Percentiles rank a stretch among this genome's conserved stretches.
These are phyloP conservation scores for Solioccasus polychromus DNA, from an alignment of 768 basidiomycete species.

Conservation along the genomic window DNA sequence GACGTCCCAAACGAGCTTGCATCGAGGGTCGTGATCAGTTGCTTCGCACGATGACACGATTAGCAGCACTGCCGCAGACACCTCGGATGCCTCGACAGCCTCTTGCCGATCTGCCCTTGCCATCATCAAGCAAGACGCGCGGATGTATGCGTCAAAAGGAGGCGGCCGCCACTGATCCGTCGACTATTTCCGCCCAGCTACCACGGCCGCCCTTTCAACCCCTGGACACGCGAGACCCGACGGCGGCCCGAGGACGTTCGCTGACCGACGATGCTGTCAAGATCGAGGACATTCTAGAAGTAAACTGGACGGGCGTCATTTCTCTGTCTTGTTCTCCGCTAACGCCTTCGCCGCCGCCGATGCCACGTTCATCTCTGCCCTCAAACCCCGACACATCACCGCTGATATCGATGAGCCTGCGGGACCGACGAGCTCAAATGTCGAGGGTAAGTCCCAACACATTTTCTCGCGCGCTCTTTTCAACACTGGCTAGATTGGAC, in stretches of 20 bases:
- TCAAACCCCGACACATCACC: constrained; percentile 12
- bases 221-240: neutral
- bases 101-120: constrained; percentile 15
- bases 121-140: neutral
- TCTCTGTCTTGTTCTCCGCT: constrained; percentile 18
- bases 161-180: neutral
- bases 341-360: neutral
- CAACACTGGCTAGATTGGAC: constrained; percentile 28
- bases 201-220: neutral
- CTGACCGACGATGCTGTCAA: constrained; percentile 9
- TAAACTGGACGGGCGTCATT: constrained; percentile 4
- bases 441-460: constrained; percentile 18
- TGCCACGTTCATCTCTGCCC: neutral
- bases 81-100: constrained; percentile 19
- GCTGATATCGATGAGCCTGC: constrained; percentile 29
- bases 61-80: constrained; percentile 7
- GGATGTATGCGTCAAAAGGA: constrained; percentile 11
- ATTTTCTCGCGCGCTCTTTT: constrained; percentile 6
- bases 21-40: constrained; percentile 8
- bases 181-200: no score
- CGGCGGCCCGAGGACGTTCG: neutral
- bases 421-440: constrained; percentile 32
- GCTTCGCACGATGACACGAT: constrained; percentile 11
- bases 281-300: constrained; percentile 14
- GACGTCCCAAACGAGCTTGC: constrained; percentile 13